phyloP scores from a whole-genome alignment of 768 basidiomycete genomes.

The Termitomyces bulborhizus region DNA sequence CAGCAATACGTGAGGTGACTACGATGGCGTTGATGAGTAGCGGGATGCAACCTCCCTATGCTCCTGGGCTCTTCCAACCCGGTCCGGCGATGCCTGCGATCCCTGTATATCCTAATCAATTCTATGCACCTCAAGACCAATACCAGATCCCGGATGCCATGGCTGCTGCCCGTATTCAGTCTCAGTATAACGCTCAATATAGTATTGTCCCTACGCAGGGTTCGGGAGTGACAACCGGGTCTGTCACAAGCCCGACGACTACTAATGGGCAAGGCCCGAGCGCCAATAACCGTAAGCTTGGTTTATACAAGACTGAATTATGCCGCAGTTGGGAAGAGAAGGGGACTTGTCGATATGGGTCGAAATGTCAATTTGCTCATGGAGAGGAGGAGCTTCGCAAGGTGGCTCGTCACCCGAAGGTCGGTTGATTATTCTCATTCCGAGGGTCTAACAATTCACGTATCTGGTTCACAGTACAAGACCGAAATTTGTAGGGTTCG shows the following conservation, averaged over 20 bases:
- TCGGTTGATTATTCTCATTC: constrained; percentile 23
- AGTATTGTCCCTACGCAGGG: constrained; percentile 25
- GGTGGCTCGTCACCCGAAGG: constrained; percentile 87
- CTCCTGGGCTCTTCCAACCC: constrained; percentile 52
- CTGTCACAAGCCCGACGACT: constrained; percentile 37
- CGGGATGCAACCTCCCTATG: constrained; percentile 47
- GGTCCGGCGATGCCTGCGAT: constrained; percentile 46
- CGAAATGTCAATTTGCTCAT: constrained; percentile 92
- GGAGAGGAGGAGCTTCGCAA: constrained; percentile 83
- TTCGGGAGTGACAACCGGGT: constrained; percentile 22
- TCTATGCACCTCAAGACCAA: constrained; percentile 55
- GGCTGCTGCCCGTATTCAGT: constrained; percentile 55
- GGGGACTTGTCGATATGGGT: constrained; percentile 76
- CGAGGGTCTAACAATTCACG: constrained; percentile 8
- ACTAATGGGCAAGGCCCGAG: constrained; percentile 62
- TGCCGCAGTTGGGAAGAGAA: constrained; percentile 94
- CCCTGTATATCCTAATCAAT: constrained; percentile 64
- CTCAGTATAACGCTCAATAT: constrained; percentile 55
- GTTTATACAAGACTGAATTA: constrained; percentile 86
- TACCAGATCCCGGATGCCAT: constrained; percentile 44
- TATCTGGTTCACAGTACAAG: constrained; percentile 58
- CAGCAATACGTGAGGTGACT: constrained; percentile 63
- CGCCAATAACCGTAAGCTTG: constrained; percentile 87
- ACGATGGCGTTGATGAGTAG: constrained; percentile 57
- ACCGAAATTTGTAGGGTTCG: constrained; percentile 86